phyloP scores from a whole-genome alignment of 768 basidiomycete species.

The Podaxis carcinomalis region DNA sequence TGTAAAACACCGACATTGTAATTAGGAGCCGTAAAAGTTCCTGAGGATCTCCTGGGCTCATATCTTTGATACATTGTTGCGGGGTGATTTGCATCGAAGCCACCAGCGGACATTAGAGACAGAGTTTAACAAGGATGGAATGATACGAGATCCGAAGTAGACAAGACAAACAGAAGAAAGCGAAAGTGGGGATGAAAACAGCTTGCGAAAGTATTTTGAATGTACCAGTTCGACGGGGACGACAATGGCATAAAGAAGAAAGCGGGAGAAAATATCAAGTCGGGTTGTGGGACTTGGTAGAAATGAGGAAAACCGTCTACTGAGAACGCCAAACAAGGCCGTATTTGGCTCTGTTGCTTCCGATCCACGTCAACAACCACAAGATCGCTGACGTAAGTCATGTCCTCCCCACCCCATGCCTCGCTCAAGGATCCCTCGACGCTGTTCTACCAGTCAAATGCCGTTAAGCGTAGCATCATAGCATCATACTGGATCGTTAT shows the following conservation, averaged over 20 bases:
- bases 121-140: background rate
- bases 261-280: background rate
- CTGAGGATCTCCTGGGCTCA: slow-evolving; percentile 30
- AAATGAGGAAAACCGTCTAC: slow-evolving; percentile 8
- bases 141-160: slow-evolving; percentile 9
- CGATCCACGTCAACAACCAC: slow-evolving; percentile 15
- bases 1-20: slow-evolving; percentile 39
- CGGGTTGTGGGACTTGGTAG: slow-evolving; percentile 10
- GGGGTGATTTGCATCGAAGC: slow-evolving; percentile 32
- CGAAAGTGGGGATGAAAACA: background rate
- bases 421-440: slow-evolving; percentile 42
- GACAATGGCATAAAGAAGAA: background rate
- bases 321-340: slow-evolving; percentile 20
- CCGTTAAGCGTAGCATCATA: slow-evolving; percentile 56
- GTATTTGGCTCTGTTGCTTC: slow-evolving; percentile 25
- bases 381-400: slow-evolving; percentile 6
- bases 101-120: slow-evolving; percentile 36
- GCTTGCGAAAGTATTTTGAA: background rate
- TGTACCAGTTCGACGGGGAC: background rate
- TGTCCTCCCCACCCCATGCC: slow-evolving; percentile 18
- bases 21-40: slow-evolving; percentile 18
- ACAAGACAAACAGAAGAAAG: slow-evolving; percentile 13
- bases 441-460: slow-evolving; percentile 47
- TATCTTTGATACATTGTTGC: slow-evolving; percentile 27
- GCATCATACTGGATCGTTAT: slow-evolving; percentile 76